phyloP scores from a whole-genome alignment of 2,329 filamentous ascomycete genomes.

The Aspergillus versicolor region DNA sequence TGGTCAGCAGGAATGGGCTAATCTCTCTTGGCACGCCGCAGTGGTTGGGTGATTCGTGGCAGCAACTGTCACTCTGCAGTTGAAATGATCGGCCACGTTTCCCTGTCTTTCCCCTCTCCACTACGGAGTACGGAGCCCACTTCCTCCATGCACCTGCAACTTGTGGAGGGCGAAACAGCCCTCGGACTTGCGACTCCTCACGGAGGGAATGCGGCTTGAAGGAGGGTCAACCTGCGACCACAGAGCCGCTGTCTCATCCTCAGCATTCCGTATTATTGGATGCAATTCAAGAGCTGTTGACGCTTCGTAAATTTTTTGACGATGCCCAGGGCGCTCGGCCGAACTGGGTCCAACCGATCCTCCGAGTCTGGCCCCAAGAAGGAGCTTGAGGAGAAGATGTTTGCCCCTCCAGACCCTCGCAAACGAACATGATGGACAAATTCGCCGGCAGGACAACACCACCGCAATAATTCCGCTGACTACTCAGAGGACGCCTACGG shows the following conservation, averaged over 20 bases:
- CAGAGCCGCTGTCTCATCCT: conserved; percentile 10
- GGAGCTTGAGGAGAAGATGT: not conserved
- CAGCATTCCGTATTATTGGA: not conserved
- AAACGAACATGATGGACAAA: not conserved
- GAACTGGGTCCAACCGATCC: conserved; percentile 1
- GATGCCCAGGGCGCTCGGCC: conserved; percentile 7
- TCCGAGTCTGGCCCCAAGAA: not conserved
- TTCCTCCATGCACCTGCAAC: not conserved
- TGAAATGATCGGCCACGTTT: conserved; percentile 19
- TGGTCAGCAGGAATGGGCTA: conserved; percentile 8
- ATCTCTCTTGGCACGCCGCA: conserved; percentile 4
- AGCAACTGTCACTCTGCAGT: conserved; percentile 17
- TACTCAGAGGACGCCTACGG: not conserved
- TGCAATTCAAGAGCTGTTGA: not conserved
- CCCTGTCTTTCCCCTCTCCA: conserved; percentile 11
- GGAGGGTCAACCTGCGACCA: not conserved
- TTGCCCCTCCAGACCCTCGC: not conserved
- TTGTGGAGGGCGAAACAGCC: conserved; percentile 4
- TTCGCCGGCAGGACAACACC: not conserved
- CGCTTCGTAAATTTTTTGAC: not conserved
- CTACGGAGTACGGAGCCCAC: not conserved
- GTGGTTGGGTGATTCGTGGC: conserved; percentile 8
- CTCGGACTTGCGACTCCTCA: not conserved
- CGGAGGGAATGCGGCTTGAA: not conserved
- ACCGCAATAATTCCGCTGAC: not conserved